Evolutionary conservation across 2,329 filamentous ascomycete species (phyloP), one percentile per base, ranked within the genome.

Genomic region (Xylaria polymorpha): DNA sequence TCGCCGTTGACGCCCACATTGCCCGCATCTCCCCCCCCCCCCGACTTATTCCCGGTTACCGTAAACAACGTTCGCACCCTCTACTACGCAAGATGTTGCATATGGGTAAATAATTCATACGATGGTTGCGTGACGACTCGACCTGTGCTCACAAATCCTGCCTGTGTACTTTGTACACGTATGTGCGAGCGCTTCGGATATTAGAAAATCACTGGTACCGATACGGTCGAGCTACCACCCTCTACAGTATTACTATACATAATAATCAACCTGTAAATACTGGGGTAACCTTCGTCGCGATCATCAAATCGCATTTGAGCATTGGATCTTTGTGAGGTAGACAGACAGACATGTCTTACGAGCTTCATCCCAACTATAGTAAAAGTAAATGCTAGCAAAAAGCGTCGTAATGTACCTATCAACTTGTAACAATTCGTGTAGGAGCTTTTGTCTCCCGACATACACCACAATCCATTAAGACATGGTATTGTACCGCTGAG

Each of bases 41-140:
- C 67, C 59, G 59, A 65, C 55, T 69, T 69, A 69, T 69, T 67
- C 50, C 67, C 67, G 66, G 50, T 10, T 32, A 18, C 41, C 41
- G 41, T 41, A 48, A 43, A 29, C 37, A 39, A 39, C 4, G 3
- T 32, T 32, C 46, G 37, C 51, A 43, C 29, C n/a, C 41, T 58
- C 51, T 39, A 25, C 51, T 39, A 25, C 20, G 46, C 59, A 41
- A 61, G 46, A 32, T n/a, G 15, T 41, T 65, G 35, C 56, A 61
- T 60, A 32, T 39, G 41, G 48, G 14, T 48, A 44, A 41, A 48
- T 62, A 43, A 56, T 66, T 53, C 59, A 61, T 58, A 60, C 41
- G 25, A 67, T 61, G 59, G 60, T 63, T 65, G 56, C 29, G 55
- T 66, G 66, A 63, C 59, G 46, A 44, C 15, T 32, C 59, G 46